Percentiles rank a stretch among this genome's conserved stretches.
Conservation (phyloP, 116 monocot genomes). For the Dioscorea cayenensis region DNA sequence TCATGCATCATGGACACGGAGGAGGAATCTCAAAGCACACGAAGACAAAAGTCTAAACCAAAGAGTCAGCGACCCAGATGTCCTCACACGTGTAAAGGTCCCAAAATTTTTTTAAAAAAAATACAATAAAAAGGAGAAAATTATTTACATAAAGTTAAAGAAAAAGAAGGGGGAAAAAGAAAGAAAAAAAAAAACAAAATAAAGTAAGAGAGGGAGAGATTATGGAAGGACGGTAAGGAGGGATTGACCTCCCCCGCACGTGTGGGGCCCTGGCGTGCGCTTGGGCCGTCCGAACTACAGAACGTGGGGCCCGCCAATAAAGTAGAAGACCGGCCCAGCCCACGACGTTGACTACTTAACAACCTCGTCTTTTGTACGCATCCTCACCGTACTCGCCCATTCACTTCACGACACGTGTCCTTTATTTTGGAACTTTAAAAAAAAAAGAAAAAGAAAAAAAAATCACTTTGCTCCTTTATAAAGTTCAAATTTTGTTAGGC, state of each 20-base stretch:
- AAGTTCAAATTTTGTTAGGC: no score
- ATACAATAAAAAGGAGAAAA: background rate
- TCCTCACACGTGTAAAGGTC: background rate
- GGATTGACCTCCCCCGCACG: background rate
- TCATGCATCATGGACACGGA: no score
- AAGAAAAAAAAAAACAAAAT: background rate
- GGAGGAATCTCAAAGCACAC: no score
- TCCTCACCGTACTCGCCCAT: no score
- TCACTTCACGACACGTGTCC: no score
- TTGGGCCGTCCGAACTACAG: background rate
- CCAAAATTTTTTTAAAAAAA: background rate
- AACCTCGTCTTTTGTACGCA: background rate
- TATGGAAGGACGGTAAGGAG: background rate
- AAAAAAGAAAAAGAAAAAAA: no score
- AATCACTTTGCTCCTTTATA: no score
- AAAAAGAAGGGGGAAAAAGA: background rate
- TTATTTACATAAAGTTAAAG: background rate
- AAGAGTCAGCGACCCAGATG: background rate
- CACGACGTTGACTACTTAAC: background rate
- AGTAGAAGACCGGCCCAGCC: background rate
- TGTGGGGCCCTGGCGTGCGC: slow-evolving; percentile 1
- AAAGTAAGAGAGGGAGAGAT: background rate
- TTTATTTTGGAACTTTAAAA: no score
- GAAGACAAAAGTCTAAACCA: no score
- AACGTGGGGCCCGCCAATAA: background rate